Percentiles rank a stretch among this genome's conserved stretches.
Evolutionary conservation across 129 eudicot genomes (phyloP).

Genomic region (Daucus carota): DNA sequence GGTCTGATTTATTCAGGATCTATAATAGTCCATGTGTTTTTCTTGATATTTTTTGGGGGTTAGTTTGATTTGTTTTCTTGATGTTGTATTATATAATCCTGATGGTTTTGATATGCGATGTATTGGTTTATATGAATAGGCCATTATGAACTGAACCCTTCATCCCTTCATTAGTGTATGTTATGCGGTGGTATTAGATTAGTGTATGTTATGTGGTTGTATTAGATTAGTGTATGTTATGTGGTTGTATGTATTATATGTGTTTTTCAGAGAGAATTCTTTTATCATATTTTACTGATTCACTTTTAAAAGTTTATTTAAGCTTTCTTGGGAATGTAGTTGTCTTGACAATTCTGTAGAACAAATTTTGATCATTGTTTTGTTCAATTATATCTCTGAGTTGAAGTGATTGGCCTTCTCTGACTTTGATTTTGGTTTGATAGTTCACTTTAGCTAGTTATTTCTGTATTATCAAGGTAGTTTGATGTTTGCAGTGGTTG

Average conservation of each 20-base stretch:
- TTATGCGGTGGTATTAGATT: not conserved
- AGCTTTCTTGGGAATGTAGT: not conserved
- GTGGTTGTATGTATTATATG: not conserved
- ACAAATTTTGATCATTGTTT: not conserved
- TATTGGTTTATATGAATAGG: not conserved
- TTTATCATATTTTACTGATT: not conserved
- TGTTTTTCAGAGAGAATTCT: not conserved
- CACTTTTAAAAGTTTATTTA: not conserved
- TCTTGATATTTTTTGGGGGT: not conserved
- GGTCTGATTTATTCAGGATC: slow-evolving; percentile 9
- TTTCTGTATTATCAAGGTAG: not conserved
- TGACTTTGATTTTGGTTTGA: not conserved
- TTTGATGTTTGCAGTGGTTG: not conserved
- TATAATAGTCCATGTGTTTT: not conserved
- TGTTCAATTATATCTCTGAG: not conserved
- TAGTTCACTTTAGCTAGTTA: not conserved
- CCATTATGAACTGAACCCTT: not conserved
- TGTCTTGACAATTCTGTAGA: not conserved
- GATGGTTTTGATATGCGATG: not conserved
- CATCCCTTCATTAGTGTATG: too few relatives aligned
- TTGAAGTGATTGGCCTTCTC: not conserved
- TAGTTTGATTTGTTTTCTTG: not conserved
- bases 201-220: not conserved
- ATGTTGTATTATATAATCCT: not conserved
- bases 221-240: not conserved